A percentile compares a stretch with the other conserved stretches of the same genome.
Conservation (phyloP, 1,284 basidiomycete species). For the Irpex sp. region DNA sequence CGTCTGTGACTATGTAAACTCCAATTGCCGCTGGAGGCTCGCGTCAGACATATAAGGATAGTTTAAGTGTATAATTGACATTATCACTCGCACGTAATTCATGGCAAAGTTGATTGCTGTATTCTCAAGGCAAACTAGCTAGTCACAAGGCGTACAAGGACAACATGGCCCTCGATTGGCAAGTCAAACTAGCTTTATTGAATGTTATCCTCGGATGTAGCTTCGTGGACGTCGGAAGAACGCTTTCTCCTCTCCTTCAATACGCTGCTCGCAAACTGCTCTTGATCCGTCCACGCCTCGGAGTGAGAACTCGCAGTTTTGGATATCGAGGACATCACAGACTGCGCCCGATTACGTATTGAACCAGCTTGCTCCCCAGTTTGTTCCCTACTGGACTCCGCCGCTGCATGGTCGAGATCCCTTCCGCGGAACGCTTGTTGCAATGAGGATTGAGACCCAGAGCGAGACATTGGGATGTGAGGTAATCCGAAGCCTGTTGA, state of each 20-base stretch:
- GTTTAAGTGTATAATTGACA: background rate
- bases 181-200: background rate
- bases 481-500: conserved; percentile 13
- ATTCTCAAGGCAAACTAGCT: background rate
- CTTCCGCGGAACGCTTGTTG: conserved; percentile 6
- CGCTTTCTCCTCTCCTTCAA: conserved; percentile 31
- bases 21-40: background rate
- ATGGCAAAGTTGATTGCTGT: background rate
- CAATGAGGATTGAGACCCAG: conserved; percentile 9
- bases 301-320: conserved; percentile 18
- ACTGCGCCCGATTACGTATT: conserved; percentile 28
- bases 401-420: conserved; percentile 9
- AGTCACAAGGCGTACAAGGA: background rate
- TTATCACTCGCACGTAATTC: background rate
- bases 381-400: conserved; percentile 9
- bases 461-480: conserved; percentile 22
- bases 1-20: conserved; percentile 35
- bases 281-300: conserved; percentile 28
- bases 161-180: background rate
- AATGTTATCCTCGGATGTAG: background rate
- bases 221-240: background rate
- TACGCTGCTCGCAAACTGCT: conserved; percentile 32
- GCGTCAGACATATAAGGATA: background rate
- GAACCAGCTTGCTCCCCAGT: conserved; percentile 15
- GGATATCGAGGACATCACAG: conserved; percentile 28